Evolutionary conservation across 2,329 filamentous ascomycete genomes (phyloP).

Genomic region (Calonectria crousiana): DNA sequence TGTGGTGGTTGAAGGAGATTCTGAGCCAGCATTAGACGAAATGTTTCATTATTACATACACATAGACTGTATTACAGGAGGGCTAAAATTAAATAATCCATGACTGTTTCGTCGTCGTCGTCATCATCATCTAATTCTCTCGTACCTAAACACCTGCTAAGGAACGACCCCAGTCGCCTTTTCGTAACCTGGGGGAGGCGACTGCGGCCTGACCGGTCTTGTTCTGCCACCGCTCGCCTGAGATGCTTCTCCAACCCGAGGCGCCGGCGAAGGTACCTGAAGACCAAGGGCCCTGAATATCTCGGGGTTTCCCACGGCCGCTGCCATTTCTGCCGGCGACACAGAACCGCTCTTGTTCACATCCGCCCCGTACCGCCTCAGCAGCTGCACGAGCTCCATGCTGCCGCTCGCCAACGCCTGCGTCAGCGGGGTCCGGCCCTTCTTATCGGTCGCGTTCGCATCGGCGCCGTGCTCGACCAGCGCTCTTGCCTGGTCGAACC

Average conservation of each 20-base stretch:
- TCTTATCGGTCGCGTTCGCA: constrained; percentile 46
- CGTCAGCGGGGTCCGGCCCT: constrained; percentile 48
- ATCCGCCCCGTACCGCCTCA: constrained; percentile 46
- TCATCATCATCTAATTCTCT: constrained; percentile 1
- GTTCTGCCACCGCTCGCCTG: not conserved
- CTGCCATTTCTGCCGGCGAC: constrained; percentile 41
- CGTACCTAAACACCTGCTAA: not conserved
- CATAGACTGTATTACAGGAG: constrained; percentile 7
- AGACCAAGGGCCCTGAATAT: constrained; percentile 43
- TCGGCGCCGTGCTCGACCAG: constrained; percentile 50
- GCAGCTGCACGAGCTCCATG: constrained; percentile 43
- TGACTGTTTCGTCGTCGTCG: not conserved
- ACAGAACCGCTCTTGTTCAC: constrained; percentile 31
- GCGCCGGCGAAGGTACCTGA: not conserved
- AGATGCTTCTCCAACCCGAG: not conserved
- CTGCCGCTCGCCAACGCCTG: constrained; percentile 47
- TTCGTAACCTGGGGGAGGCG: constrained; percentile 42
- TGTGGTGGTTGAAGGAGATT: constrained; percentile 88
- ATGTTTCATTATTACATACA: constrained; percentile 1
- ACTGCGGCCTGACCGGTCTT: constrained; percentile 26
- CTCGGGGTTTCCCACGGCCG: constrained; percentile 40
- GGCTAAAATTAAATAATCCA: not conserved
- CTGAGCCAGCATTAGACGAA: constrained; percentile 37
- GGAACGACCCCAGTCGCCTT: constrained; percentile 25
- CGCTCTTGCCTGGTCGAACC: constrained; percentile 36